These are phyloP conservation scores for Pythium rhizo-oryzae DNA, from an alignment of 352 stramenopile species.

Conservation along the genomic window DNA sequence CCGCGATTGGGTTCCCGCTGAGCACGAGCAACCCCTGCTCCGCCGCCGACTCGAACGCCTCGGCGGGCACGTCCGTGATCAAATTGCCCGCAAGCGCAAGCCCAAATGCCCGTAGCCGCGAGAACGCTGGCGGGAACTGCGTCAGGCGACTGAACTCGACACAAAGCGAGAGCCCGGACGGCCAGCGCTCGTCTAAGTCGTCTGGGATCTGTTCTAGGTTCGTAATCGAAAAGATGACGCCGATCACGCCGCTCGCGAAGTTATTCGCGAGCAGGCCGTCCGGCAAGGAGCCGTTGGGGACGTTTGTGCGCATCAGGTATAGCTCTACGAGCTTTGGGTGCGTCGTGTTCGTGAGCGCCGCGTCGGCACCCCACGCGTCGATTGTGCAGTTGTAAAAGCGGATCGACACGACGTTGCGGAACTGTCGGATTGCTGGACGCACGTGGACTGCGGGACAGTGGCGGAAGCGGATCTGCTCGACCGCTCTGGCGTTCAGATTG, in stretches of 20 bases:
- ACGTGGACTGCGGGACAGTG: not conserved
- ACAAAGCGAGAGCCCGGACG: not conserved
- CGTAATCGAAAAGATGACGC: conserved; percentile 17
- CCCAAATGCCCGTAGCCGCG: not conserved
- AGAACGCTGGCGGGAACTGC: not conserved
- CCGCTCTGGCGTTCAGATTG: not conserved
- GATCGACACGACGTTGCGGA: not conserved
- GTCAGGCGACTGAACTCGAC: not conserved
- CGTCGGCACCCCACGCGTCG: not conserved
- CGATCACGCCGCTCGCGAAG: conserved; percentile 1
- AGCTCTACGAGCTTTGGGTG: not conserved
- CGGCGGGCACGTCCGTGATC: not conserved
- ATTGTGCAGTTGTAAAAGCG: conserved; percentile 11
- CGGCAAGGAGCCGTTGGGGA: not conserved
- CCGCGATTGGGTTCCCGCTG: not conserved
- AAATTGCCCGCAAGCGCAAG: no score
- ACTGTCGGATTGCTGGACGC: not conserved
- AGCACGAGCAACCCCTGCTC: not conserved
- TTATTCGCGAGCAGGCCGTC: not conserved
- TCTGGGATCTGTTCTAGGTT: conserved; percentile 20
- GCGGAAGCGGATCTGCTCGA: not conserved
- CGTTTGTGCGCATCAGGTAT: not conserved
- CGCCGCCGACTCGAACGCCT: not conserved
- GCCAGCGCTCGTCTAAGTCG: conserved; percentile 17
- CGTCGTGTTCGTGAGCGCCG: not conserved